Evolutionary conservation across 2,329 filamentous ascomycete genomes (phyloP), one percentile per base, ranked within the genome.

Genomic region (Aspergillus sp.): DNA sequence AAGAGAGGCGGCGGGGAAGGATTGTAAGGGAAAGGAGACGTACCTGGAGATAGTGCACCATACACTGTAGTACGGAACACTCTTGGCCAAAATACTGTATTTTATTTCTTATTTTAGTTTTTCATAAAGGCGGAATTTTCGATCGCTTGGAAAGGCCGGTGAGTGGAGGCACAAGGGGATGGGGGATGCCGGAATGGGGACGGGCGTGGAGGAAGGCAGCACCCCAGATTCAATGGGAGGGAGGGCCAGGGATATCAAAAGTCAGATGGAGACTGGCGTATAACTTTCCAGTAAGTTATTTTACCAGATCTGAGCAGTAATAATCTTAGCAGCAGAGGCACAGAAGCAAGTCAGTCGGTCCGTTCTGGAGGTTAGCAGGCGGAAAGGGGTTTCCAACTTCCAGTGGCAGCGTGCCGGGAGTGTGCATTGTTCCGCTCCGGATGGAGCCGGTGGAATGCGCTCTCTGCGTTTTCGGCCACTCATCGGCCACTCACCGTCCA

Each of bases 101-200:
- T 62, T 60, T 65, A 66, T 59, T 60, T 62, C 39, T 60, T 55
- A 41, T 49, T 57, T 61, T 54, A 53, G 41, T 52, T 51, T 54
- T 58, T 43, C 33, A 56, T 25, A 48, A 49, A 46, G 56, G 45
- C 48, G 40, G 46, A 50, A 41, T 41, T 56, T 56, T 41, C 52
- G 56, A 56, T 64, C 45, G 57, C 56, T 61, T 62, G 55, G 53
- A 53, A 64, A 62, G 61, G 39, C 52, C 57, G 58, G 58, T 41
- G 55, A 69, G 68, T 70, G 68, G 68, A 70, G 68, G 68, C 64
- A 61, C 57, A 54, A 57, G 59, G 60, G 47, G 45, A 52, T 39
- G 51, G 56, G 60, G 56, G 62, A 60, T 55, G 60, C 49, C 60
- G 64, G 65, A 68, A 68, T 64, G 65, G 64, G 57, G 62, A 62